Evolutionary conservation across 495 filamentous ascomycete species (phyloP).

Genomic region (Penicillium nucicola): DNA sequence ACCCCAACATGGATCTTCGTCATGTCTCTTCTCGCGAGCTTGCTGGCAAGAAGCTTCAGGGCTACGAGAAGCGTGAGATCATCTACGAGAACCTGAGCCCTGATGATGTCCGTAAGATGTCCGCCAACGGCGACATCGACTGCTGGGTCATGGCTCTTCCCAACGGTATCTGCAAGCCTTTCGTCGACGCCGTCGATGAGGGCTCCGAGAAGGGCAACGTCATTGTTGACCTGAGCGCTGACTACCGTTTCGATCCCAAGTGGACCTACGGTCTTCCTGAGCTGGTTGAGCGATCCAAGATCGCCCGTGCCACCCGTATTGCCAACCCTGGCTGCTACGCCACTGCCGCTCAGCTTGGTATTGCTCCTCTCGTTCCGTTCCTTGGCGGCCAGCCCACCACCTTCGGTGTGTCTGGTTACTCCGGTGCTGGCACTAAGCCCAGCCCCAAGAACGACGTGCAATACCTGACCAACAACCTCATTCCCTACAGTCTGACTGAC

Average conservation of each 20-base stretch:
- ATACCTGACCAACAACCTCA: constrained; percentile 83
- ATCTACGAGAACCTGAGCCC: constrained; percentile 87
- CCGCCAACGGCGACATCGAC: constrained; percentile 87
- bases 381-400: constrained; percentile 79
- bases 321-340: constrained; percentile 96
- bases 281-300: constrained; percentile 70
- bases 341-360: constrained; percentile 91
- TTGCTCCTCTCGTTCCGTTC: constrained; percentile 76
- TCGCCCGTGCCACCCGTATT: constrained; percentile 81
- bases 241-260: constrained; percentile 85
- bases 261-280: constrained; percentile 98
- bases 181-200: constrained; percentile 85
- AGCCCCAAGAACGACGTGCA: constrained; percentile 92
- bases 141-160: constrained; percentile 99
- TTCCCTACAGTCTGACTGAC: constrained; percentile 89
- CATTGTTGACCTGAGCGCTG: constrained; percentile 90
- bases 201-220: constrained; percentile 68
- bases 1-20: constrained; percentile 91
- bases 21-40: constrained; percentile 96
- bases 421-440: constrained; percentile 93
- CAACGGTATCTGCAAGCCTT: constrained; percentile 96
- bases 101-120: constrained; percentile 90
- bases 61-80: constrained; percentile 90
- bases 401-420: constrained; percentile 95
- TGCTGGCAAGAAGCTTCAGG: constrained; percentile 83